Base-by-base conservation (phyloP, 345 rosid genomes). In the Salix purpurea region DNA sequence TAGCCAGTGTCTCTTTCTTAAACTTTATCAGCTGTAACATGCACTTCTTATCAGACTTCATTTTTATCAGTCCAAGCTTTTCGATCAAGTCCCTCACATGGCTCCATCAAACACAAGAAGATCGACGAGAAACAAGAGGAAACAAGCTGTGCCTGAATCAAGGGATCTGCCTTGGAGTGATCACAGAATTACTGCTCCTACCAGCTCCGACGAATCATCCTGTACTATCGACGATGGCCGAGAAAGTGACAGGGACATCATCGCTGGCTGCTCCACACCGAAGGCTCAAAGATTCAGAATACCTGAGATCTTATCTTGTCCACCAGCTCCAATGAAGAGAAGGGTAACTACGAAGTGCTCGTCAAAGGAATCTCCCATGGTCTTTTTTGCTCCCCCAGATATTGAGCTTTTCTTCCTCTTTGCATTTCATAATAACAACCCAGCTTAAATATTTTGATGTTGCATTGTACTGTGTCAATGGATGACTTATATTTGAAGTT, bases 301-400 rank as follows among this genome's bases (percentile, higher is more conserved):
- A 37, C 83, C 83, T 0, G 70, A 81, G 72, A 52, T 4, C 12
- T 46, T 83, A 34, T 42, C 83, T 4, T 83, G 89, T 56, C 87
- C 86, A 50, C 75, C 84, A 42, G 87, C 89, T 56, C 78, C 78
- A 23, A 78, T 80, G 86, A 86, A 86, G 82, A 78, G 56, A 76
- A 80, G 81, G 76, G 75, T 60, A 7, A 21, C 64, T 62, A 71
- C 78, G 44, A 72, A 65, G 12, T 65, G 34, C 7, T 42, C 77
- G 39, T 69, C 65, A 2, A 81, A 37, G 13, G 54, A 32, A 30
- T 80, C 87, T 62, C 39, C 82, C 18, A 64, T 71, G 12, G 21
- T 82, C 6, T 84, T 72, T 62, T 82, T 80, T 19, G 73, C 60
- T 42, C n/a, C 84, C 65, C 85, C 86, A 13, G 87, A 86, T 12